Evolutionary conservation across 106 monocot genomes (phyloP).

Genomic region (Dendrobium nobile): DNA sequence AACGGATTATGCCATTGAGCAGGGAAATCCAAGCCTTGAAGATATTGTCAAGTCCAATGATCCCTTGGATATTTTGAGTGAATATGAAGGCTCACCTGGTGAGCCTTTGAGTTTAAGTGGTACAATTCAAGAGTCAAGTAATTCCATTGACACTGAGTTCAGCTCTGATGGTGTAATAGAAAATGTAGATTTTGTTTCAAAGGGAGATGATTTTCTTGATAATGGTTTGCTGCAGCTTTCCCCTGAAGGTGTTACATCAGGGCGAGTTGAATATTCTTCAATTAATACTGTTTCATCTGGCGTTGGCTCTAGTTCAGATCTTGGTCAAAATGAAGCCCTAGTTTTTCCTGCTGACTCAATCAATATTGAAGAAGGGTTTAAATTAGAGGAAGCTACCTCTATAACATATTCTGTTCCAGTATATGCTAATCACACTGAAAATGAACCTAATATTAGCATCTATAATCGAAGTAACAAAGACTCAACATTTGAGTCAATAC

Average conservation of each 20-base stretch:
- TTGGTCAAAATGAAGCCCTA: conserved; percentile 18
- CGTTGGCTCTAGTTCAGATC: conserved; percentile 14
- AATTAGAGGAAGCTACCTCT: conserved; percentile 3
- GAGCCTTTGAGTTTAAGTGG: conserved; percentile 19
- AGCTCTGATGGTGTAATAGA: conserved; percentile 10
- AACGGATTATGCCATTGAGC: conserved; percentile 3
- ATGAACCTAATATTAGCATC: conserved; percentile 16
- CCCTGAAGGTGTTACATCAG: conserved; percentile 4
- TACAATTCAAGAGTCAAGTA: conserved; percentile 19
- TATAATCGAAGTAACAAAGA: conserved; percentile 17
- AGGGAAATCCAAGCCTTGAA: conserved; percentile 11
- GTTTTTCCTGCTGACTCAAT: conserved; percentile 5
- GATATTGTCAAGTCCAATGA: conserved; percentile 13
- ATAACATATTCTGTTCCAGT: conserved; percentile 13
- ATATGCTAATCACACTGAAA: conserved; percentile 8
- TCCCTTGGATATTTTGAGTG: conserved; percentile 15
- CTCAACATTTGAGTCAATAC: conserved; percentile 24
- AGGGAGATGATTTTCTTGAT: conserved; percentile 22
- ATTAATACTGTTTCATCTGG: conserved; percentile 18
- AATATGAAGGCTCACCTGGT: conserved; percentile 15
- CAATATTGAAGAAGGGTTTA: conserved; percentile 12
- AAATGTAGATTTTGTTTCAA: conserved; percentile 6
- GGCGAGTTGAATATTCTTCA: conserved; percentile 4
- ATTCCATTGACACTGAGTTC: conserved; percentile 17
- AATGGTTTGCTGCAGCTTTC: conserved; percentile 15